Base-by-base conservation (phyloP, 2,329 filamentous ascomycete species). In the Aureobasidium sp. region DNA sequence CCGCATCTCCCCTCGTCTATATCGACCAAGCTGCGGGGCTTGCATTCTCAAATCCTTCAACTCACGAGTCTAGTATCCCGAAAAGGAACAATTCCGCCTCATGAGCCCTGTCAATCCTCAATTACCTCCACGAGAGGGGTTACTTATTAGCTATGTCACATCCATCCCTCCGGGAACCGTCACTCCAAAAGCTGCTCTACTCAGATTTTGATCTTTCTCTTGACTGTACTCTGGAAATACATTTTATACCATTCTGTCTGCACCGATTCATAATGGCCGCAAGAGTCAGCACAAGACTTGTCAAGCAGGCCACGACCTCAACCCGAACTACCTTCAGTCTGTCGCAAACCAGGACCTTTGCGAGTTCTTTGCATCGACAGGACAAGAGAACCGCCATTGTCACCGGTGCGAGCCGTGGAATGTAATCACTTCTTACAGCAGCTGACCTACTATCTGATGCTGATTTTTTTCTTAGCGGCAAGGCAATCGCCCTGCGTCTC, bases 401-500 rank as follows among this genome's bases (percentile, higher is more conserved):
- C 12, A 75, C 73, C 17, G 73, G 73, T 36, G 71, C 71, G 3
- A 66, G 67, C 17, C 66, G 72, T n/a, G 73, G 73, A 60, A 75
- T 75, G 67, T 69, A 53, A 59, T 20, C 27, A 17, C 24, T 10
- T 5, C n/a, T 17, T 3, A 43, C 20, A 20, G 20, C 20, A 46
- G 47, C 15, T 48, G 20, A 43, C 34, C 13, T 8, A 5, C 17
- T 24, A 10, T 27, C 34, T 15, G n/a, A 34, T 47, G 26, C 43
- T 41, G 34, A 59, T 17, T 5, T 26, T 10, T 20, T 12, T 15
- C n/a, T 26, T 24, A 85, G 84, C 65, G 85, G 85, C 51, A 83
- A 82, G 67, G 79, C 83, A 24, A 85, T 87, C 59, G 86, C 85
- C 20, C 73, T 86, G 8, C 83, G 86, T 2, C 78, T 89, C 17